phyloP scores from a whole-genome alignment of 495 filamentous ascomycete species.

The Bathelium albidoporum region DNA sequence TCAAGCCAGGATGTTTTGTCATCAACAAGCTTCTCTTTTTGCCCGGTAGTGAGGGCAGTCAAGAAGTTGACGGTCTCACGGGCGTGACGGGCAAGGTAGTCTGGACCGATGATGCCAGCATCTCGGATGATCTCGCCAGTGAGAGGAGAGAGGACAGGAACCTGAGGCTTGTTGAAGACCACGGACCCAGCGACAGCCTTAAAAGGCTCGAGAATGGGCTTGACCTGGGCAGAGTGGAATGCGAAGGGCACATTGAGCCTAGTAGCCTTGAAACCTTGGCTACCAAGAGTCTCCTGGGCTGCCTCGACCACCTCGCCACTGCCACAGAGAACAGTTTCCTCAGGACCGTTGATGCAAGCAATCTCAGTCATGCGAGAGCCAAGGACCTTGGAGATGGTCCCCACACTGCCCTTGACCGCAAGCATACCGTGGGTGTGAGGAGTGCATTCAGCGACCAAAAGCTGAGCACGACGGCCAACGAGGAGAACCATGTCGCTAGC shows the following conservation, averaged over 20 bases:
- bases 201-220: slow-evolving; percentile 40
- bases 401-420: slow-evolving; percentile 36
- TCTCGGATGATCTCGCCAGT: slow-evolving; percentile 35
- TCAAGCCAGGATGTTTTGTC: slow-evolving; percentile 38
- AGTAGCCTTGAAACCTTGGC: slow-evolving; percentile 42
- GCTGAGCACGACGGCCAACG: slow-evolving; percentile 63
- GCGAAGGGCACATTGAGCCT: slow-evolving; percentile 42
- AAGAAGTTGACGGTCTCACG: slow-evolving; percentile 38
- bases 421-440: slow-evolving; percentile 57
- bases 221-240: slow-evolving; percentile 45
- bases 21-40: slow-evolving; percentile 32
- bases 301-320: slow-evolving; percentile 26
- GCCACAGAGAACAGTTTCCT: slow-evolving; percentile 38
- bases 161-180: slow-evolving; percentile 32
- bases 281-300: slow-evolving; percentile 26
- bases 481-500: slow-evolving; percentile 72
- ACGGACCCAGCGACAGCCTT: slow-evolving; percentile 31
- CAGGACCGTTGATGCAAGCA: slow-evolving; percentile 38
- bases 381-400: slow-evolving; percentile 29
- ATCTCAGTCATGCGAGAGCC: slow-evolving; percentile 36
- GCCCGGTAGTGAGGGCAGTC: slow-evolving; percentile 29
- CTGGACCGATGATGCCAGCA: slow-evolving; percentile 32
- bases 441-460: slow-evolving; percentile 64
- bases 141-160: slow-evolving; percentile 34
- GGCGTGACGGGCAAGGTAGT: slow-evolving; percentile 35